Conservation (phyloP, 1,284 basidiomycete genomes). For the Irpex sp. region DNA sequence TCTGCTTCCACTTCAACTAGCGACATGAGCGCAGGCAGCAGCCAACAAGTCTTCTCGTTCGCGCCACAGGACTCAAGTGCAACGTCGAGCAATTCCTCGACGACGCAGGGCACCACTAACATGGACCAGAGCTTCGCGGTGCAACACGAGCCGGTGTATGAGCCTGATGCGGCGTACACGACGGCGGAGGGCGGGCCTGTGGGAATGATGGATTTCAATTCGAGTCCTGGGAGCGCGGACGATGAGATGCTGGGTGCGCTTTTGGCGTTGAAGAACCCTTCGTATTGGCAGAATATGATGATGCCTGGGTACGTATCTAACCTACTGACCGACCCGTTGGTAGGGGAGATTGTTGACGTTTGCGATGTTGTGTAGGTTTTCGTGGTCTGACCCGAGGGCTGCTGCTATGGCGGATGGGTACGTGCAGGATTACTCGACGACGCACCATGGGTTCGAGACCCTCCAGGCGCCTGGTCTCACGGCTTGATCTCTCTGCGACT, state of each 20-base stretch:
- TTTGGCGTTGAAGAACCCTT: conserved; percentile 65
- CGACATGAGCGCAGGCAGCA: conserved; percentile 2
- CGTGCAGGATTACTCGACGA: conserved; percentile 2
- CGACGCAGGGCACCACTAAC: conserved; percentile 15
- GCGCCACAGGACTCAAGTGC: background rate
- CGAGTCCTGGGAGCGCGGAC: conserved; percentile 14
- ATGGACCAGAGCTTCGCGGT: conserved; percentile 13
- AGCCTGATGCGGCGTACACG: conserved; percentile 21
- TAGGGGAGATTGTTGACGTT: background rate
- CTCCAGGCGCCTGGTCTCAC: conserved; percentile 1
- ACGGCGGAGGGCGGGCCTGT: conserved; percentile 14
- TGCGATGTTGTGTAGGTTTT: background rate
- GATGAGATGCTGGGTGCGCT: conserved; percentile 65
- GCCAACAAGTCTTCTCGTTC: conserved; percentile 10
- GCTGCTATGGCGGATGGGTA: background rate
- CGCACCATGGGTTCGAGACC: conserved; percentile 1
- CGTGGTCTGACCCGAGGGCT: background rate
- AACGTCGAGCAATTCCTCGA: background rate
- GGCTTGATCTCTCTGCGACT: background rate
- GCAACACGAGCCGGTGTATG: conserved; percentile 19
- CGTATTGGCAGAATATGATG: conserved; percentile 76
- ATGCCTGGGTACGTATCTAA: conserved; percentile 62
- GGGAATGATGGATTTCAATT: conserved; percentile 21
- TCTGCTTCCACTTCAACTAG: too few species aligned
- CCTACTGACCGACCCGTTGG: background rate